A percentile compares a stretch with the other conserved stretches of the same genome.
Conservation (phyloP, 345 rosid species). For the Gynandropsis gynandra region DNA sequence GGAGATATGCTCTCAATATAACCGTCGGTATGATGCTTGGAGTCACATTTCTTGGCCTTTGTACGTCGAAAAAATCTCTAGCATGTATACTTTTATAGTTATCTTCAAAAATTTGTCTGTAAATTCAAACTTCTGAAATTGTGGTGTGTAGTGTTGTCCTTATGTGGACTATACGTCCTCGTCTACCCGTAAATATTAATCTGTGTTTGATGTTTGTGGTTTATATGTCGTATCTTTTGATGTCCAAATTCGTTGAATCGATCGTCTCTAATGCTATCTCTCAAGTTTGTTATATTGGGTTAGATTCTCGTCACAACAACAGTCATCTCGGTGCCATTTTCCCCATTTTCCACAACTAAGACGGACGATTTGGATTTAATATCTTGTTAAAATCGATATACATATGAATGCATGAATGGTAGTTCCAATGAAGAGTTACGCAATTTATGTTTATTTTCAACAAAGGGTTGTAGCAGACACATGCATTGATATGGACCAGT, state of each 20-base stretch:
- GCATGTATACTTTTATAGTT: neutral
- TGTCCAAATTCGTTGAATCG: neutral
- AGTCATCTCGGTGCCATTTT: conserved; percentile 40
- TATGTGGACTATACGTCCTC: conserved; percentile 34
- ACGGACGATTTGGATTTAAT: conserved; percentile 5
- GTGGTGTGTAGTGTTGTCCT: conserved; percentile 30
- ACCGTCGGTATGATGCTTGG: conserved; percentile 34
- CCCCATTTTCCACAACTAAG: conserved; percentile 52
- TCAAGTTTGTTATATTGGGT: conserved; percentile 41
- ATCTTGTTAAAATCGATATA: neutral
- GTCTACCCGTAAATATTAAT: conserved; percentile 53
- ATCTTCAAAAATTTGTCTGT: neutral
- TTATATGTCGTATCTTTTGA: no score
- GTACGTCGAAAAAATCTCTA: conserved; percentile 27
- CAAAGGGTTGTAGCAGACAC: conserved; percentile 56
- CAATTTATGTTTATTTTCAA: neutral
- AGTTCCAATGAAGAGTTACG: no score
- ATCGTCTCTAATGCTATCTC: neutral
- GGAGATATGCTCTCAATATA: conserved; percentile 35
- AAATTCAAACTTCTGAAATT: neutral
- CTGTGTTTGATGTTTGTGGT: no score
- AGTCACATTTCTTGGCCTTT: conserved; percentile 41
- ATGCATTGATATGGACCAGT: conserved; percentile 70
- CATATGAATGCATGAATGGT: no score
- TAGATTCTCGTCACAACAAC: conserved; percentile 47